Conservation (phyloP, 2,329 filamentous ascomycete species). For the Pseudogymnoascus sp. region DNA sequence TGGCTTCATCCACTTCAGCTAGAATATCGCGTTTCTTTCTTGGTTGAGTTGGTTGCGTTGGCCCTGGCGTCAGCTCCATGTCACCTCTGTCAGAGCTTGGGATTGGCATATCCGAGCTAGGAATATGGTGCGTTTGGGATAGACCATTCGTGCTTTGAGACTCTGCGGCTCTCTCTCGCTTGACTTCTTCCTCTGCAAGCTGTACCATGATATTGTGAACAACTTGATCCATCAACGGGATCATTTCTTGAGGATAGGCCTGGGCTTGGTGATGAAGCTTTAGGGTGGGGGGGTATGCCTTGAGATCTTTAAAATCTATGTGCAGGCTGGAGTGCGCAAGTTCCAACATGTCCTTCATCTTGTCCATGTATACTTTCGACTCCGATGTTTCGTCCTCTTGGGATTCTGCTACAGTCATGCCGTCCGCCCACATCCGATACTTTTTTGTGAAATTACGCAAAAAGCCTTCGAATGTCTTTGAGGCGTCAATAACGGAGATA, state of each 20-base stretch:
- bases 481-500: conserved; percentile 84
- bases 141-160: conserved; percentile 49
- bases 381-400: conserved; percentile 62
- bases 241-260: conserved; percentile 90
- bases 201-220: conserved; percentile 92
- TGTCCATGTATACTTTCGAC: conserved; percentile 73
- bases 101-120: conserved; percentile 67
- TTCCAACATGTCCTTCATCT: conserved; percentile 84
- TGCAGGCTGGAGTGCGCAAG: conserved; percentile 79
- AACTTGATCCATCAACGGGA: conserved; percentile 91
- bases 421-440: conserved; percentile 86
- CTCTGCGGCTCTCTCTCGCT: conserved; percentile 49
- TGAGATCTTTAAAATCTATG: conserved; percentile 80
- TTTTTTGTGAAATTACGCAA: conserved; percentile 85
- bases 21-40: conserved; percentile 43
- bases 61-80: conserved; percentile 32
- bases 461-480: conserved; percentile 84
- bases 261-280: conserved; percentile 96
- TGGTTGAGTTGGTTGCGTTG: conserved; percentile 28
- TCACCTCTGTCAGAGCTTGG: conserved; percentile 70
- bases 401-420: conserved; percentile 69
- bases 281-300: conserved; percentile 81
- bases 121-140: conserved; percentile 39
- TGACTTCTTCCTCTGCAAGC: conserved; percentile 71
- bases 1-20: conserved; percentile 70